Evolutionary conservation across 805 yeast genomes (phyloP).

Genomic region (Candida coquimbonensis): DNA sequence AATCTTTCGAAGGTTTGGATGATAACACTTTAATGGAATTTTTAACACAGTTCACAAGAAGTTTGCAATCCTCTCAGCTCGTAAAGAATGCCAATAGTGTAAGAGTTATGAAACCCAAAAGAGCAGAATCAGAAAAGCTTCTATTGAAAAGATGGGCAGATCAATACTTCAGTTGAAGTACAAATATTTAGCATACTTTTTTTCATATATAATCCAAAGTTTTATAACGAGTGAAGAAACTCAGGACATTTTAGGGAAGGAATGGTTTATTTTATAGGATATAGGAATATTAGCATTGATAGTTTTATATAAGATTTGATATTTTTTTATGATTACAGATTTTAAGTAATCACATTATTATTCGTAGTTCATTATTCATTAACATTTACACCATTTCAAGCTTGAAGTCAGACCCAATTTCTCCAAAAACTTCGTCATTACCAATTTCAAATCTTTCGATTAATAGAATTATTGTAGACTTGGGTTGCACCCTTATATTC

Average conservation of each 20-base stretch:
- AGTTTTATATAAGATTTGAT: background rate
- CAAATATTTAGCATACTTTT: background rate
- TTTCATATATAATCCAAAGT: background rate
- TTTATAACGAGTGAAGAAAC: no score
- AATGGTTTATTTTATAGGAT: background rate
- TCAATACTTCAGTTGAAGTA: slow-evolving; percentile 16
- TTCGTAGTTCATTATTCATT: background rate
- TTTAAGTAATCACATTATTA: background rate
- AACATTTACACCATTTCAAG: slow-evolving; percentile 4
- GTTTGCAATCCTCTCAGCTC: background rate
- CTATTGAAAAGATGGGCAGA: slow-evolving; percentile 45
- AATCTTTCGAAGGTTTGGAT: slow-evolving; percentile 11
- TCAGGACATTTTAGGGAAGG: background rate
- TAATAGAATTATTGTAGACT: slow-evolving; percentile 30
- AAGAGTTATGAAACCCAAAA: slow-evolving; percentile 10
- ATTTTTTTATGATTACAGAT: background rate
- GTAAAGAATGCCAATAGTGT: background rate
- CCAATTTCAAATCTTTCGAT: slow-evolving; percentile 47
- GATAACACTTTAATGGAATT: slow-evolving; percentile 9
- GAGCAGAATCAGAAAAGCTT: slow-evolving; percentile 33
- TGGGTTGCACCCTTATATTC: slow-evolving; percentile 8
- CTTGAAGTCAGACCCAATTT: slow-evolving; percentile 29
- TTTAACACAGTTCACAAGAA: slow-evolving; percentile 4
- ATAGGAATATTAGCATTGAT: background rate
- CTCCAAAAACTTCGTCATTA: slow-evolving; percentile 30